Conservation (phyloP, 2,329 filamentous ascomycete species). For the Fusarium nematophilum region DNA sequence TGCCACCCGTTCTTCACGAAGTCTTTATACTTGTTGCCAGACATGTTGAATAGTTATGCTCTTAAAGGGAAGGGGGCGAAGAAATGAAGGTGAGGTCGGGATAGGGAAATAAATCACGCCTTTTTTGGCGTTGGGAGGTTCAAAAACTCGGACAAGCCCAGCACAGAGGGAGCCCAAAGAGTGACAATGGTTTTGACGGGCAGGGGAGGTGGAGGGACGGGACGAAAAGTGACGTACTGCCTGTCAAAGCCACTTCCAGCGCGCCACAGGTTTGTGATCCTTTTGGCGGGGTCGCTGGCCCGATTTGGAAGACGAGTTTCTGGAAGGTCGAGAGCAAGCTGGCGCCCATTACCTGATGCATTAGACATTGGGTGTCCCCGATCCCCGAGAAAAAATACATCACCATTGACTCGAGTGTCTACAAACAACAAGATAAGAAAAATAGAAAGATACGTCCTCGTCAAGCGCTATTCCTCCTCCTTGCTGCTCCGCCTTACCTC, state of each 20-base stretch:
- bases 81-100: constrained; percentile 4
- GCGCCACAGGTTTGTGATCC: constrained; percentile 21
- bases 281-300: constrained; percentile 24
- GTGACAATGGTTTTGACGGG: background rate
- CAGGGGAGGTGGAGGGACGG: no score
- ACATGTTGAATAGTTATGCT: constrained; percentile 47
- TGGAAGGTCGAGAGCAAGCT: constrained; percentile 1
- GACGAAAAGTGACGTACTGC: constrained; percentile 33
- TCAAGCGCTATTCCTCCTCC: no score
- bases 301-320: background rate
- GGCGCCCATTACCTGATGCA: no score
- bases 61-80: background rate
- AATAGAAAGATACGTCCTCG: no score
- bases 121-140: no score
- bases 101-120: background rate
- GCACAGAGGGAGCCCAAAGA: constrained; percentile 5
- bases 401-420: no score
- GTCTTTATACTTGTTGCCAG: constrained; percentile 55
- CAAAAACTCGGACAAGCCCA: background rate
- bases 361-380: no score
- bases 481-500: background rate
- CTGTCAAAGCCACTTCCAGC: constrained; percentile 22
- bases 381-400: no score
- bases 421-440: no score
- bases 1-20: constrained; percentile 65